Base-by-base conservation (phyloP, 352 stramenopile species). In the Peronospora destructor region DNA sequence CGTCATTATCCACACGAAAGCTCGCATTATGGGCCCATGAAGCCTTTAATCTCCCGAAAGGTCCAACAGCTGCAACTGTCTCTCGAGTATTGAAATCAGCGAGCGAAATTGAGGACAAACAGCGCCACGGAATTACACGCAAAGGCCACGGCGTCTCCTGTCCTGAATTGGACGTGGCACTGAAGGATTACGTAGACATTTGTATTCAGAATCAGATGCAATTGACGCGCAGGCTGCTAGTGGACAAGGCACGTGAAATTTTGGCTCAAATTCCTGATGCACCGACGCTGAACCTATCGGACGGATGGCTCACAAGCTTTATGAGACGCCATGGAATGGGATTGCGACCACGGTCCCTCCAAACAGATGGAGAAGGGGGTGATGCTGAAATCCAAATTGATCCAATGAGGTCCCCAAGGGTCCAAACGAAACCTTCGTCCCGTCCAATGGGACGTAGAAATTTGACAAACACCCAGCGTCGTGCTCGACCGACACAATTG, bases 291-390 rank as follows among this genome's bases (percentile, higher is more conserved):
- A 59, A 45, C n/a, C 55, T 68, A 9, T 68, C 59, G 17, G 55
- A 54, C 26, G 59, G 59, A 16, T 68, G 59, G 59, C 54, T 68
- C 16, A 68, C 59, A 25, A 58, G 51, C 49, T 68, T 68, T 45
- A 64, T 64, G 55, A 42, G 45, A 8, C 59, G 59, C n/a, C 59
- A 68, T 33, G 43, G 49, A 0, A 53, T 68, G 48, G 54, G 59
- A 7, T 35, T 64, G 26, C 59, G 59, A 0, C 39, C 47, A 17
- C 47, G 56, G 9, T 64, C 56, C 2, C 21, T 64, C n/a, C 56
- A 64, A 44, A 61, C 46, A 10, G 53, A 66, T 14, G 47, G 48
- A 5, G 53, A 63, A 17, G 53, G 48, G 1, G 47, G 47, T 1
- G 58, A 63, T 13, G 37, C 42, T 11, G 57, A 61, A 14, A 54